A percentile compares a stretch with the other conserved stretches of the same genome.
phyloP scores from a whole-genome alignment of 768 basidiomycete genomes.

The Podaxis sp. region DNA sequence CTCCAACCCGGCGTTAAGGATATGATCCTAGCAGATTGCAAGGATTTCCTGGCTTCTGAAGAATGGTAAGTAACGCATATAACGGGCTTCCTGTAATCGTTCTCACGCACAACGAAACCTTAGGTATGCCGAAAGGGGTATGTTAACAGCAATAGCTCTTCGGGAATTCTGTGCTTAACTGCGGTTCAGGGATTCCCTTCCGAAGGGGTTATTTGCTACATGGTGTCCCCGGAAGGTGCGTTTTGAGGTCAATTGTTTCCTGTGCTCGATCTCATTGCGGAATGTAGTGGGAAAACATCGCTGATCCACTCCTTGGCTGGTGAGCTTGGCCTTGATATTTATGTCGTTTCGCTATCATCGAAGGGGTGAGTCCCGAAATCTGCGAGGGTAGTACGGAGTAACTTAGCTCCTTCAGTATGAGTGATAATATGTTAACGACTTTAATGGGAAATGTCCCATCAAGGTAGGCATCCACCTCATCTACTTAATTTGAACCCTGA shows the following conservation, averaged over 20 bases:
- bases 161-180: constrained; percentile 13
- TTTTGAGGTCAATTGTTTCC: constrained; percentile 10
- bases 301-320: constrained; percentile 82
- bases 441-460: constrained; percentile 87
- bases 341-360: constrained; percentile 83
- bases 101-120: constrained; percentile 15
- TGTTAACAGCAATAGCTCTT: constrained; percentile 21
- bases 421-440: constrained; percentile 81
- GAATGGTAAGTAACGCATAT: constrained; percentile 58
- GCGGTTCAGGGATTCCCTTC: constrained; percentile 71
- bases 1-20: constrained; percentile 87
- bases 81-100: constrained; percentile 7
- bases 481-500: constrained; percentile 13
- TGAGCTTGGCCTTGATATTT: constrained; percentile 85
- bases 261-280: constrained; percentile 7
- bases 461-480: constrained; percentile 39
- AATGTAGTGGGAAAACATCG: constrained; percentile 74
- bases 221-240: constrained; percentile 81
- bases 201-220: constrained; percentile 81
- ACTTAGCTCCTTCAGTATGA: constrained; percentile 55
- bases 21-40: constrained; percentile 85
- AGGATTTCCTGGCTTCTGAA: constrained; percentile 78
- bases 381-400: constrained; percentile 6
- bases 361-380: constrained; percentile 59
- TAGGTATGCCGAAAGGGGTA: constrained; percentile 90